Conservation (phyloP, 495 filamentous ascomycete genomes). For the Penicillium cataractarum region DNA sequence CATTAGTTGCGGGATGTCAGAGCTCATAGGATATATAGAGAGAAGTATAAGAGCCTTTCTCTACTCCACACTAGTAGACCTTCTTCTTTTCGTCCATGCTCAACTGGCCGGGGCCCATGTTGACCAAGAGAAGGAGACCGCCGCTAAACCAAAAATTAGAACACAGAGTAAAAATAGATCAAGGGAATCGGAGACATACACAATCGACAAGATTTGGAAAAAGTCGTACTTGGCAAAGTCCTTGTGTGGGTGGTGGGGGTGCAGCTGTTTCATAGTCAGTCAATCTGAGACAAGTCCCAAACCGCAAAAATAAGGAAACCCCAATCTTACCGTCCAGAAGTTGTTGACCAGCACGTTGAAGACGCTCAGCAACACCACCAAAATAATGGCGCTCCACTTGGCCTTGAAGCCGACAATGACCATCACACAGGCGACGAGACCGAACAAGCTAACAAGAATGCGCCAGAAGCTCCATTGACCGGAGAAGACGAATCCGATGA, state of each 20-base stretch:
- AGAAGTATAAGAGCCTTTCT: slow-evolving; percentile 5
- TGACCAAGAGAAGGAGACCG: slow-evolving; percentile 91
- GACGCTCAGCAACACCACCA: slow-evolving; percentile 91
- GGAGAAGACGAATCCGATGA: slow-evolving; percentile 93
- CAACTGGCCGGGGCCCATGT: slow-evolving; percentile 97
- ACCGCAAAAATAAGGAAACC: neutral
- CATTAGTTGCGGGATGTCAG: slow-evolving; percentile 13
- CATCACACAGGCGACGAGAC: slow-evolving; percentile 93
- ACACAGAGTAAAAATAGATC: neutral
- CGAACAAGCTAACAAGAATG: slow-evolving; percentile 78
- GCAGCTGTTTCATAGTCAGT: slow-evolving; percentile 65
- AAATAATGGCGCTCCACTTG: slow-evolving; percentile 92
- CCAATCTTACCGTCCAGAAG: slow-evolving; percentile 93
- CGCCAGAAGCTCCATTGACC: slow-evolving; percentile 90
- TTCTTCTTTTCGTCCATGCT: slow-evolving; percentile 99
- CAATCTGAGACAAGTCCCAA: slow-evolving; percentile 13
- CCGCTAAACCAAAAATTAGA: slow-evolving; percentile 56
- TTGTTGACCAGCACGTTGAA: slow-evolving; percentile 99
- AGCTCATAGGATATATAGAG: slow-evolving; percentile 21
- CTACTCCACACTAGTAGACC: slow-evolving; percentile 72
- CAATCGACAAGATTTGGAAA: slow-evolving; percentile 99
- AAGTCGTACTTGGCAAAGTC: slow-evolving; percentile 99
- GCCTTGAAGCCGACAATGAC: slow-evolving; percentile 99
- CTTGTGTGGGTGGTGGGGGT: slow-evolving; percentile 97
- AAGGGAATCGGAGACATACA: slow-evolving; percentile 58